Conservation (phyloP, 495 filamentous ascomycete species). For the Daldinia bambusicola region DNA sequence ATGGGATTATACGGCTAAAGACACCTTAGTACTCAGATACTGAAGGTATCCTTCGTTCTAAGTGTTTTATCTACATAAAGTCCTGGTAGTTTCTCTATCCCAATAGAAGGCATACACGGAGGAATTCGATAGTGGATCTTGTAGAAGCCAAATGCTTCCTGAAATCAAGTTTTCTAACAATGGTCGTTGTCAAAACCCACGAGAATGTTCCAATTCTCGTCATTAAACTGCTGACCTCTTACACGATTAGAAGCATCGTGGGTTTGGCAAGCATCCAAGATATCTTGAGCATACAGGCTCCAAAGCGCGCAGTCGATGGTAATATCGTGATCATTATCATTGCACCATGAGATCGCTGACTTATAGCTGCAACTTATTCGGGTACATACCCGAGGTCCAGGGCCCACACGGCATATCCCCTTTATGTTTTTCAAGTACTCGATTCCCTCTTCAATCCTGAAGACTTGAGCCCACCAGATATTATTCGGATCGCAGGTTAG, state of each 20-base stretch:
- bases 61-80: not conserved
- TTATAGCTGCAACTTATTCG: constrained; percentile 44
- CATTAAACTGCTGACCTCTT: constrained; percentile 20
- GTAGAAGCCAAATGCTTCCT: not conserved
- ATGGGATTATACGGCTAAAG: too few relatives aligned
- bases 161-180: not conserved
- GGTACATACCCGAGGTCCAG: constrained; percentile 42
- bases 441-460: constrained; percentile 40
- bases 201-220: constrained; percentile 18
- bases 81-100: not conserved
- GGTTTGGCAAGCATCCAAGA: constrained; percentile 15
- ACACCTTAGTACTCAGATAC: too few relatives aligned
- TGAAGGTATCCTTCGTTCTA: not conserved
- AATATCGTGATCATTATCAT: constrained; percentile 33
- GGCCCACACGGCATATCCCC: constrained; percentile 24
- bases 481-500: constrained; percentile 21
- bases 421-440: constrained; percentile 30
- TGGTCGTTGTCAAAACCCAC: constrained; percentile 4
- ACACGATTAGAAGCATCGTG: constrained; percentile 7
- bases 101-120: not conserved
- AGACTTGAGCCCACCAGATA: constrained; percentile 33
- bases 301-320: constrained; percentile 25
- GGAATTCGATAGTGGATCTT: not conserved
- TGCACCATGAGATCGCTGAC: constrained; percentile 48
- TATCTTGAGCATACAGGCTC: constrained; percentile 22